These are phyloP conservation scores for Gonium pectorale DNA, from an alignment of 139 green algal genomes.

Conservation along the genomic window DNA sequence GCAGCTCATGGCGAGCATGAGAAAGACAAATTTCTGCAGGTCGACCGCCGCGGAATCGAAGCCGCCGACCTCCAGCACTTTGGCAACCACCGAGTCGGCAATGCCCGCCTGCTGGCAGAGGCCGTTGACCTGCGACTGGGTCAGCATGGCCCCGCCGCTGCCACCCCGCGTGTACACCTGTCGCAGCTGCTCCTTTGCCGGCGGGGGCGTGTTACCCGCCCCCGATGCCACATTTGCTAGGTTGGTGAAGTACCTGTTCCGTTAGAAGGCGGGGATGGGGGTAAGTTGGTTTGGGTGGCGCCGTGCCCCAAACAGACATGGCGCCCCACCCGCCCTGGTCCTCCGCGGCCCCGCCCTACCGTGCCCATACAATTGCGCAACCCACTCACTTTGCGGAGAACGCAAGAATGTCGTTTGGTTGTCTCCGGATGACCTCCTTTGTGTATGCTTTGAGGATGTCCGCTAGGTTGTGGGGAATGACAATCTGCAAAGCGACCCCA, in stretches of 20 bases:
- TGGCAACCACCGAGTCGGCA: constrained; percentile 48
- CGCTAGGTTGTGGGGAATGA: constrained; percentile 77
- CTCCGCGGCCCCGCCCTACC: too few species aligned
- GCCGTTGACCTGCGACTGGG: constrained; percentile 44
- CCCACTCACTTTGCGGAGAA: constrained; percentile 78
- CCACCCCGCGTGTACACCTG: constrained; percentile 50
- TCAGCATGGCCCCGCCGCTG: background rate
- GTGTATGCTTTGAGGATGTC: constrained; percentile 86
- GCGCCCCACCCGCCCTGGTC: too few species aligned
- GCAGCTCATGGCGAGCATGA: constrained; percentile 65
- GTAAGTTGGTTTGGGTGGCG: too few species aligned
- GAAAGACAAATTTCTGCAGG: constrained; percentile 61
- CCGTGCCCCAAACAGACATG: too few species aligned
- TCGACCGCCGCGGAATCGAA: constrained; percentile 40
- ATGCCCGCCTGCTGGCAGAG: constrained; percentile 56
- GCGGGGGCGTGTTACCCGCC: constrained; percentile 37
- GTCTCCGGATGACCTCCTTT: constrained; percentile 83
- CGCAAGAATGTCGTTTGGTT: constrained; percentile 75
- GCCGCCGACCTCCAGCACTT: constrained; percentile 50
- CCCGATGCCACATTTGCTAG: constrained; percentile 60
- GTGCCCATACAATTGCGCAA: too few species aligned
- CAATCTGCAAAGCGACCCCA: constrained; percentile 69
- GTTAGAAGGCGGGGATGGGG: too few species aligned
- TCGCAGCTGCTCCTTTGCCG: constrained; percentile 54
- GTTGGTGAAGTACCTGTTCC: constrained; percentile 84